Evolutionary conservation across 2,329 filamentous ascomycete species (phyloP).

Genomic region (Neonectria magnoliae): DNA sequence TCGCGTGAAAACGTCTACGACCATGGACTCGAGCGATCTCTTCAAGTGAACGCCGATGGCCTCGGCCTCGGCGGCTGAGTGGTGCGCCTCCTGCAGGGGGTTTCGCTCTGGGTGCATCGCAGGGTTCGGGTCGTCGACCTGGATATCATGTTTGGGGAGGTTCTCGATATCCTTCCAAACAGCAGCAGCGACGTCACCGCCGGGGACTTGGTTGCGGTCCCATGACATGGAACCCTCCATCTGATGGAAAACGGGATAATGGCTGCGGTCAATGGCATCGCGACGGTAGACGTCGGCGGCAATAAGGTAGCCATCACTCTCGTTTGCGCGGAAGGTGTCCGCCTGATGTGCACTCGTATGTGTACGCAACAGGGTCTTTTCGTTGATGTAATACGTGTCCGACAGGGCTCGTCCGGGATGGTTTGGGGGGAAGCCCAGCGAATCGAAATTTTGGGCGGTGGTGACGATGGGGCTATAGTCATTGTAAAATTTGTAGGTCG

Average conservation of each 20-base stretch:
- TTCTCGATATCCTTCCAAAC: conserved; percentile 76
- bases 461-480: conserved; percentile 84
- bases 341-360: conserved; percentile 96
- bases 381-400: conserved; percentile 96
- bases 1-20: conserved; percentile 86
- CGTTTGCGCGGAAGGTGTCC: conserved; percentile 78
- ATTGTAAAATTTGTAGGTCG: conserved; percentile 81
- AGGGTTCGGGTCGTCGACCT: conserved; percentile 86
- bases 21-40: conserved; percentile 86
- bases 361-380: conserved; percentile 83
- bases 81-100: conserved; percentile 78
- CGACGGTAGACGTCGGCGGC: conserved; percentile 94
- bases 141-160: conserved; percentile 78
- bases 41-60: conserved; percentile 89
- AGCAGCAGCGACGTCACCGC: conserved; percentile 68
- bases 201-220: conserved; percentile 73
- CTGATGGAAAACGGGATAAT: conserved; percentile 98
- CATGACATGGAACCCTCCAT: conserved; percentile 96
- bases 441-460: conserved; percentile 92
- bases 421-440: conserved; percentile 87
- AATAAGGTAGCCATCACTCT: conserved; percentile 84
- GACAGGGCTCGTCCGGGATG: conserved; percentile 88
- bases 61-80: conserved; percentile 80
- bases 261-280: conserved; percentile 92
- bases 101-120: conserved; percentile 81